phyloP scores from a whole-genome alignment of 1,139 yeast species.

The Sugiyamaella xylanicola region DNA sequence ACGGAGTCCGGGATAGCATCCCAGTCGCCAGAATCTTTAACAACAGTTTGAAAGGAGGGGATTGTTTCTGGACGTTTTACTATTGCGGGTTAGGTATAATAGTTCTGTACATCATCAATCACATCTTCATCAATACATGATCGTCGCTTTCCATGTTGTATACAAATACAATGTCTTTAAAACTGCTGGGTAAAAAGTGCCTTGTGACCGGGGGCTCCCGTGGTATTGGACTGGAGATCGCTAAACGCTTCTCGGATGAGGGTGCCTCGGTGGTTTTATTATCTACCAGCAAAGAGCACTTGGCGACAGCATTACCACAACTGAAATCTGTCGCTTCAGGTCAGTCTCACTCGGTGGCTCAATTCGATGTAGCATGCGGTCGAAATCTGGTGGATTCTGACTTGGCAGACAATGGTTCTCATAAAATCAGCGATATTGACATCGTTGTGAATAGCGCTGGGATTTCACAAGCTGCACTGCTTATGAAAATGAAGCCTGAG shows the following conservation, averaged over 20 bases:
- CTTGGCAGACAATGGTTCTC: neutral
- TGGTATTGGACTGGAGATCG: slow-evolving; percentile 77
- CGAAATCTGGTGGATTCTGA: slow-evolving; percentile 13
- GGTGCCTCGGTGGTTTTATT: slow-evolving; percentile 68
- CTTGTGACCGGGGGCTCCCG: slow-evolving; percentile 80
- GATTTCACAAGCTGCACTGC: slow-evolving; percentile 60
- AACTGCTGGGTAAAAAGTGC: slow-evolving; percentile 32
- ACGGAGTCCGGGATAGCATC: no score
- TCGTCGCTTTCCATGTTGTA: no score
- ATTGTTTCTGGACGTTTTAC: no score
- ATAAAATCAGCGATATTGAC: slow-evolving; percentile 37
- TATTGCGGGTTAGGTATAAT: slow-evolving; percentile 14
- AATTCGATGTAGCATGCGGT: slow-evolving; percentile 27
- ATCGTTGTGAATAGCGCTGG: slow-evolving; percentile 84
- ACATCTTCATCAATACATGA: neutral
- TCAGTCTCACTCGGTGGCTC: slow-evolving; percentile 16
- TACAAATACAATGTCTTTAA: slow-evolving; percentile 20
- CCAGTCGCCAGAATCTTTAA: no score
- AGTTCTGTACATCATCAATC: neutral
- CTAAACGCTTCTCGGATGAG: slow-evolving; percentile 54
- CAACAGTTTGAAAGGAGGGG: no score
- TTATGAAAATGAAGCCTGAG: slow-evolving; percentile 49
- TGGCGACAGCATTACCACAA: slow-evolving; percentile 5
- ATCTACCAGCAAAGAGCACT: slow-evolving; percentile 51
- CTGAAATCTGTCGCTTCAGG: neutral